Evolutionary conservation across 805 yeast genomes (phyloP), one percentile per base, ranked within the genome.

Genomic region (Ogataea pini): DNA sequence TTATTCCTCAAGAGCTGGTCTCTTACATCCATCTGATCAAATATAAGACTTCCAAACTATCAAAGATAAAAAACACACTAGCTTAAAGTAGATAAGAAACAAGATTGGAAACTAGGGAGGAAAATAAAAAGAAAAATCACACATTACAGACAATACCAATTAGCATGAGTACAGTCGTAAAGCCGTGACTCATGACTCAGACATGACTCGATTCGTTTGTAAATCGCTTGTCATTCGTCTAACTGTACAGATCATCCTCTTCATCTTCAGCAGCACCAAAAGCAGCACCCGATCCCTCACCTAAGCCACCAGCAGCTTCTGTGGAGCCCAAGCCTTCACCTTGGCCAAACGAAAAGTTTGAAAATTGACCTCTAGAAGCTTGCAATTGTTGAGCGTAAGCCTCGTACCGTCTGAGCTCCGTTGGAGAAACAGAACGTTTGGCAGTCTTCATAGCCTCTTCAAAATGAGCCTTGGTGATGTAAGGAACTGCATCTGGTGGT

Each of bases 371-470:
- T 74, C 99, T 89, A 1, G 97, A 87, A 49, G 96, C 89, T 70
- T 86, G 95, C 70, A 94, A 78, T 73, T 92, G 97, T 72, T 92
- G 97, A 44, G 97, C 96, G 64, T 92, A 94, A 7, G 98, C 95
- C 75, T 94, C 99, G 70, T 94, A 94, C 73, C 99, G 91, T 73
- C 99, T 94, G 65, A 94, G 79, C 72, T 94, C 99, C 32, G 97
- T 88, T 65, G 95, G 98, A 34, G 95, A 85, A 42, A 94, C 99
- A 48, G 97, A 91, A 63, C 98, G 87, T 72, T 90, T 86, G 46
- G 99, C 99, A 1, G 98, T 90, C 83, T 92, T 91, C 99, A 94
- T 94, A 40, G 99, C 99, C 77, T 94, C 98, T 72, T 94, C 97
- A 62, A 94, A 90, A 70, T 94, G 99, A 44, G 85, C 85, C 66